These are phyloP conservation scores for Dittrichia graveolens DNA, from an alignment of 129 eudicot genomes.

Conservation along the genomic window DNA sequence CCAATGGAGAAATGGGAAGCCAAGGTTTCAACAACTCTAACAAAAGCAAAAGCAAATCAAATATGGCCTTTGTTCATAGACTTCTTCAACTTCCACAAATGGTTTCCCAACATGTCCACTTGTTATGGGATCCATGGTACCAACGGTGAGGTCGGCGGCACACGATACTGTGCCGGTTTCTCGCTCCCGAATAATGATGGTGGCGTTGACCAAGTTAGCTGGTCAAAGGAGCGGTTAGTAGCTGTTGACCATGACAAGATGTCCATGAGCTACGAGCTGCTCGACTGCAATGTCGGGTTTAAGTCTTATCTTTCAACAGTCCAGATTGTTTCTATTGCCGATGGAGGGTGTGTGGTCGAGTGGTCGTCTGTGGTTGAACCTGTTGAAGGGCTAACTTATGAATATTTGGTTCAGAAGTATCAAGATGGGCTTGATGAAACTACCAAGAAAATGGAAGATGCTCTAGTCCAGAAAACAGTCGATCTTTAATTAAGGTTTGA, in stretches of 20 bases:
- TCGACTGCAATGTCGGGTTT: conserved; percentile 66
- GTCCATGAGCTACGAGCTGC: conserved; percentile 57
- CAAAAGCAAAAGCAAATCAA: conserved; percentile 49
- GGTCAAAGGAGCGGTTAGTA: conserved; percentile 67
- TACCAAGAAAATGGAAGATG: conserved; percentile 43
- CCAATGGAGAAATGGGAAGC: conserved; percentile 59
- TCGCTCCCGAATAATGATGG: conserved; percentile 39
- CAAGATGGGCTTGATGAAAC: conserved; percentile 30
- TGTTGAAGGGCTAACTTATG: conserved; percentile 46
- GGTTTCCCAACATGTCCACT: conserved; percentile 56
- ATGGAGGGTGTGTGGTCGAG: conserved; percentile 40
- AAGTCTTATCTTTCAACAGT: conserved; percentile 56
- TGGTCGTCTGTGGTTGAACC: conserved; percentile 55
- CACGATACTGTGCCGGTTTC: conserved; percentile 53
- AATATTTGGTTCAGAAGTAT: conserved; percentile 40
- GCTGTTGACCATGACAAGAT: conserved; percentile 45
- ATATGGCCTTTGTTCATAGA: conserved; percentile 63
- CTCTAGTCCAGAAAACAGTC: conserved; percentile 2
- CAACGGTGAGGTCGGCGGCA: conserved; percentile 61
- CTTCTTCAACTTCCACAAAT: conserved; percentile 68
- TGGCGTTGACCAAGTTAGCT: conserved; percentile 32
- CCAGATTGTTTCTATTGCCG: conserved; percentile 33
- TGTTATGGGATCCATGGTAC: conserved; percentile 61
- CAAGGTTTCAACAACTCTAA: conserved; percentile 50
- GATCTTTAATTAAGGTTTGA: not conserved